Percentiles rank a stretch among this genome's conserved stretches.
Evolutionary conservation across 2,329 filamentous ascomycete genomes (phyloP).

Genomic region (Huntiella decipiens): DNA sequence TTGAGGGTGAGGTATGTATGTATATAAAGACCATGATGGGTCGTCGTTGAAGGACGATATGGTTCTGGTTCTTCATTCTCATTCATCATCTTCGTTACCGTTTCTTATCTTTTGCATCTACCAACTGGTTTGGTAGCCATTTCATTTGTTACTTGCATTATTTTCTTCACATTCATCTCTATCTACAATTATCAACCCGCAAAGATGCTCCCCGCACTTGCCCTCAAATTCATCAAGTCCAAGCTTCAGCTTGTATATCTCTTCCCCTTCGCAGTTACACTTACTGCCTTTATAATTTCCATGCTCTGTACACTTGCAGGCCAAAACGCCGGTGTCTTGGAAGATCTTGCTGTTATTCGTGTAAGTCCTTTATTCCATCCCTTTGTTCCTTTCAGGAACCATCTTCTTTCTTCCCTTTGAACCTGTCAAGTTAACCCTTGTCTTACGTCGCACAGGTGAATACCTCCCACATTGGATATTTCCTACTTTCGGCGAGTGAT

Average conservation of each 20-base stretch:
- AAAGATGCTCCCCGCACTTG: slow-evolving; percentile 6
- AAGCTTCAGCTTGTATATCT: slow-evolving; percentile 17
- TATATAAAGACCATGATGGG: too few relatives aligned
- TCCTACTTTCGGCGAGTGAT: slow-evolving; percentile 1
- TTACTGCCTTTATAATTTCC: slow-evolving; percentile 22
- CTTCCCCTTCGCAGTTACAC: slow-evolving; percentile 20
- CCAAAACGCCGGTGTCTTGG: slow-evolving; percentile 23
- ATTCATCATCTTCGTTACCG: neutral
- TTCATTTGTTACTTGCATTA: neutral
- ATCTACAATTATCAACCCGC: neutral
- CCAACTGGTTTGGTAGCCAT: slow-evolving; percentile 7
- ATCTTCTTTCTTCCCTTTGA: neutral
- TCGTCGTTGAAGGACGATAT: too few relatives aligned
- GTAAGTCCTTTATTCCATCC: slow-evolving; percentile 15
- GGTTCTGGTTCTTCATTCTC: neutral
- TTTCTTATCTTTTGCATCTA: slow-evolving; percentile 1
- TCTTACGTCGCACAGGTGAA: slow-evolving; percentile 11
- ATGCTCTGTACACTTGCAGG: slow-evolving; percentile 24
- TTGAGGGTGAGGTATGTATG: too few relatives aligned
- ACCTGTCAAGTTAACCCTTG: neutral
- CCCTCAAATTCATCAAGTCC: slow-evolving; percentile 5
- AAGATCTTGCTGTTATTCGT: slow-evolving; percentile 23
- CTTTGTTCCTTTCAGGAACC: neutral
- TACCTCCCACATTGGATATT: slow-evolving; percentile 6
- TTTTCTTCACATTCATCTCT: neutral